A percentile compares a stretch with the other conserved stretches of the same genome.
Conservation (phyloP, 352 stramenopile species). For the Phytophthora melonis region DNA sequence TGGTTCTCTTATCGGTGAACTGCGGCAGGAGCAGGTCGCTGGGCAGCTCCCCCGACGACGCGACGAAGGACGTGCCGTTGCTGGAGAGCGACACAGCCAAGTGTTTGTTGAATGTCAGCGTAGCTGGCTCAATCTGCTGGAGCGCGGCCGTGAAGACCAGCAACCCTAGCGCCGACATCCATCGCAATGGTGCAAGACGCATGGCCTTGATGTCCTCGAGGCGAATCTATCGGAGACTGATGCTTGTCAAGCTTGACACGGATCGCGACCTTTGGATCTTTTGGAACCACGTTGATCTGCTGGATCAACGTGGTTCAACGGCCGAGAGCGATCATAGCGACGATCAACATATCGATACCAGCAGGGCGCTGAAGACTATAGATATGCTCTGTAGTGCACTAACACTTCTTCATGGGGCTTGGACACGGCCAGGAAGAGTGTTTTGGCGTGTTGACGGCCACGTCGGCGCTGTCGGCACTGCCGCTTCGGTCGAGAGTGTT, state of each 20-base stretch:
- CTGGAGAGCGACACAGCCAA: slow-evolving; percentile 26
- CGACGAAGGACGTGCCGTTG: slow-evolving; percentile 27
- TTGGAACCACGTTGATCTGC: not conserved
- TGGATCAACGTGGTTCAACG: not conserved
- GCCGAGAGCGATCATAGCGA: not conserved
- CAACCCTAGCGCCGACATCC: slow-evolving; percentile 1
- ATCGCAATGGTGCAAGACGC: not conserved
- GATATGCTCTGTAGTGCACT: not conserved
- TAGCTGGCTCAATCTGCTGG: not conserved
- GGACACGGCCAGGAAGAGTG: not conserved
- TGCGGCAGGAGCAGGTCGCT: slow-evolving; percentile 18
- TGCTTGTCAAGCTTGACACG: slow-evolving; percentile 22
- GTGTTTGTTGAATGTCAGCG: slow-evolving; percentile 14
- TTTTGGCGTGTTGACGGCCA: not conserved
- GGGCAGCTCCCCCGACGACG: slow-evolving; percentile 17
- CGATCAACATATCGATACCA: no score
- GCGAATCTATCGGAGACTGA: slow-evolving; percentile 16
- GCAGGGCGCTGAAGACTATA: no score
- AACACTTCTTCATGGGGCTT: no score
- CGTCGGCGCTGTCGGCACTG: no score
- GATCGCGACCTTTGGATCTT: slow-evolving; percentile 4
- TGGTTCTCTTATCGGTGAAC: slow-evolving; percentile 18
- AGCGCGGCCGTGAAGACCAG: slow-evolving; percentile 5
- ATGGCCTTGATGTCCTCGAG: not conserved
- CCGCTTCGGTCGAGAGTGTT: not conserved